Evolutionary conservation across 2,329 filamentous ascomycete species (phyloP).

Genomic region (Arthrinium phaeospermum): DNA sequence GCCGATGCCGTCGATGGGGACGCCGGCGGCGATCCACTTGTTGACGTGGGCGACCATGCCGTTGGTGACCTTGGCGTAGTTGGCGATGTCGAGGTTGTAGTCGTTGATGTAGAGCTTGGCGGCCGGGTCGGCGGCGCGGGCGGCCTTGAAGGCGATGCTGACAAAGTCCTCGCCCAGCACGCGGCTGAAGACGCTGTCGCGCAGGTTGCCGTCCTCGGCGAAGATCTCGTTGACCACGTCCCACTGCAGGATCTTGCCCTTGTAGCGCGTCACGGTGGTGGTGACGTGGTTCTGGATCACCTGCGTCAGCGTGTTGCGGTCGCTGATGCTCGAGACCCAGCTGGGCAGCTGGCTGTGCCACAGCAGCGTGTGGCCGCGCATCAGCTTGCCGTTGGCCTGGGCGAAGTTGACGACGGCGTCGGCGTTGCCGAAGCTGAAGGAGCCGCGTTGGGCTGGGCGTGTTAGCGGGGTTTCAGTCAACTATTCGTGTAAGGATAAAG

Average conservation of each 20-base stretch:
- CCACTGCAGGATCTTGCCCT: slow-evolving; percentile 58
- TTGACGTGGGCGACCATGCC: slow-evolving; percentile 55
- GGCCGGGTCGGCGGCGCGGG: slow-evolving; percentile 66
- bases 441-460: slow-evolving; percentile 10
- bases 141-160: slow-evolving; percentile 70
- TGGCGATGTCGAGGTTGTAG: slow-evolving; percentile 65
- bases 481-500: not conserved
- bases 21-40: slow-evolving; percentile 53
- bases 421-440: slow-evolving; percentile 21
- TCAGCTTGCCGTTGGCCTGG: slow-evolving; percentile 40
- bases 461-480: not conserved
- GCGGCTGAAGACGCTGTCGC: slow-evolving; percentile 64
- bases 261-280: slow-evolving; percentile 59
- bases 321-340: slow-evolving; percentile 24
- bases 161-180: slow-evolving; percentile 72
- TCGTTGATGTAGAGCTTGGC: slow-evolving; percentile 78
- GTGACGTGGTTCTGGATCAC: slow-evolving; percentile 64
- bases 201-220: slow-evolving; percentile 61
- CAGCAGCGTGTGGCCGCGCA: slow-evolving; percentile 57
- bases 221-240: slow-evolving; percentile 69
- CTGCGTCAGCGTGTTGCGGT: slow-evolving; percentile 45
- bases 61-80: slow-evolving; percentile 57
- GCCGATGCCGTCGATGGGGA: slow-evolving; percentile 63
- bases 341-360: slow-evolving; percentile 28
- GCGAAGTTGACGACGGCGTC: slow-evolving; percentile 45